These are phyloP conservation scores for Taphrina deformans DNA, from an alignment of 1,139 yeast species.

Conservation along the genomic window DNA sequence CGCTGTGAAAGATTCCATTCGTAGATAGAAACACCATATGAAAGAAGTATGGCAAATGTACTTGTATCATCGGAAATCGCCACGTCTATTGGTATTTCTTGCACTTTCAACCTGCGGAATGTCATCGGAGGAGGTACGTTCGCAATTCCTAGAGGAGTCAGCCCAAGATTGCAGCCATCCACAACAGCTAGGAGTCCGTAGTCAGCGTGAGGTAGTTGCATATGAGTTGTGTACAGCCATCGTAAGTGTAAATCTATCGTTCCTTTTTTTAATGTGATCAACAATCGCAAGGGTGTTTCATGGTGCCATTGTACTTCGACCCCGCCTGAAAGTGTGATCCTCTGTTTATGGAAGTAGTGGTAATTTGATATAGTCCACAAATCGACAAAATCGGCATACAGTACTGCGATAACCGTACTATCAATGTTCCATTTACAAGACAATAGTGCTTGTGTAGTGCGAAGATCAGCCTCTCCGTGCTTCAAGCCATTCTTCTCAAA, in stretches of 20 bases:
- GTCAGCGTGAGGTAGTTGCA: slow-evolving; percentile 66
- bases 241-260: slow-evolving; percentile 64
- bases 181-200: slow-evolving; percentile 75
- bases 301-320: slow-evolving; percentile 72
- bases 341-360: slow-evolving; percentile 93
- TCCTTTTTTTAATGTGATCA: slow-evolving; percentile 43
- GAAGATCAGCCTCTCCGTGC: slow-evolving; percentile 78
- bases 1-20: not conserved
- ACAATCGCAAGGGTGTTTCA: slow-evolving; percentile 69
- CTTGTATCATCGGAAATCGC: slow-evolving; percentile 66
- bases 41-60: slow-evolving; percentile 52
- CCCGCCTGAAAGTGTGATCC: slow-evolving; percentile 49
- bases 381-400: slow-evolving; percentile 62
- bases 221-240: slow-evolving; percentile 65
- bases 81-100: slow-evolving; percentile 59
- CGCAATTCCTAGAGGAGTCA: slow-evolving; percentile 82
- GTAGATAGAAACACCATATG: slow-evolving; percentile 1
- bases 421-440: slow-evolving; percentile 74
- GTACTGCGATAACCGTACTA: slow-evolving; percentile 75
- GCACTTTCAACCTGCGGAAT: slow-evolving; percentile 62
- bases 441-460: slow-evolving; percentile 52
- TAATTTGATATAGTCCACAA: slow-evolving; percentile 91
- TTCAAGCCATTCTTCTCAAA: slow-evolving; percentile 92
- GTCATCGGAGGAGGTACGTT: slow-evolving; percentile 95
- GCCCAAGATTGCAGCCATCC: slow-evolving; percentile 70